Conservation (phyloP, 208 protist species). For the Leishmania amazonensis region DNA sequence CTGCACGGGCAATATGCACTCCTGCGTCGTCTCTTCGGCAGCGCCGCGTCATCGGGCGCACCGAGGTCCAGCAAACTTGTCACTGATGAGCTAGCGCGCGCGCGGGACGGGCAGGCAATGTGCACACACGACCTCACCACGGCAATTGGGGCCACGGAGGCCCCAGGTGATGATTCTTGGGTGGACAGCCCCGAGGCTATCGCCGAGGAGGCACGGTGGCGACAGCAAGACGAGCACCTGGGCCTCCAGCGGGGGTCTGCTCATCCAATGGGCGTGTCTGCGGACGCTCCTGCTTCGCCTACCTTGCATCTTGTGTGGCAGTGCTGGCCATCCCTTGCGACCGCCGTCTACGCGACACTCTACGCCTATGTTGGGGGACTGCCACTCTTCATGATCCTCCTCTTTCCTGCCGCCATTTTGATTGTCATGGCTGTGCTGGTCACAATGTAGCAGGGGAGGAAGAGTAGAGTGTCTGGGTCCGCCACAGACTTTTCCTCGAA, state of each 20-base stretch:
- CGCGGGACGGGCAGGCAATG: neutral
- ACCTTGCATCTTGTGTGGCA: constrained; percentile 26
- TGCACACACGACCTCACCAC: neutral
- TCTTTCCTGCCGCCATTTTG: constrained; percentile 47
- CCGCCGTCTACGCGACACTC: constrained; percentile 46
- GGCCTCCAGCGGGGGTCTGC: neutral
- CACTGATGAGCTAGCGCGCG: neutral
- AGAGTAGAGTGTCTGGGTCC: neutral
- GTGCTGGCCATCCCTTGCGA: constrained; percentile 50
- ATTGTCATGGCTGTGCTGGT: constrained; percentile 13
- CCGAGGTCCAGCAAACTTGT: neutral
- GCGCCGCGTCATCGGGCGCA: neutral
- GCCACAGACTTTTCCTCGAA: neutral
- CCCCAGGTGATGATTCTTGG: constrained; percentile 64
- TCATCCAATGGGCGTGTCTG: neutral
- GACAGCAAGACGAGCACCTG: neutral
- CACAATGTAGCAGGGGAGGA: neutral
- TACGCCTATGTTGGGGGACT: constrained; percentile 61
- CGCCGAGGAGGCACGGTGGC: constrained; percentile 39
- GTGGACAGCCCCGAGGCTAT: constrained; percentile 62
- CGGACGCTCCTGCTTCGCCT: neutral
- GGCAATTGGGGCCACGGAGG: neutral
- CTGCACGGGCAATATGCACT: constrained; percentile 7
- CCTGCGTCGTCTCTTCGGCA: constrained; percentile 2
- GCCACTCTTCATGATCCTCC: constrained; percentile 52